Evolutionary conservation across 2,329 filamentous ascomycete species (phyloP).

Genomic region (Aspergillus awamori): DNA sequence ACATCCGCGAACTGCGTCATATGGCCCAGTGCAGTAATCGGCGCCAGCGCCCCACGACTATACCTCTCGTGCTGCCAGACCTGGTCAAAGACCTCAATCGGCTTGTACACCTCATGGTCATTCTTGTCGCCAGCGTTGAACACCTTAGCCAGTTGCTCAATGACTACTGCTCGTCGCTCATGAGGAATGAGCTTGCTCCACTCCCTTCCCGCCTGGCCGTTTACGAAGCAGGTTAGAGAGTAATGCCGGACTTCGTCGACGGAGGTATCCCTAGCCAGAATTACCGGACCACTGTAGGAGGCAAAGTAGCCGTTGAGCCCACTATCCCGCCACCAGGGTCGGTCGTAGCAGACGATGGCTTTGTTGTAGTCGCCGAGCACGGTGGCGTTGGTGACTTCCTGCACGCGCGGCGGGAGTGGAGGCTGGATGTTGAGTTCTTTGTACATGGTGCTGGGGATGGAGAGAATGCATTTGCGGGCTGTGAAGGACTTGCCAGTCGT

Average conservation of each 20-base stretch:
- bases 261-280: slow-evolving; percentile 45
- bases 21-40: slow-evolving; percentile 29
- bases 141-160: slow-evolving; percentile 36
- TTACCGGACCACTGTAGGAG: slow-evolving; percentile 42
- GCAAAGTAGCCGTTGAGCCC: slow-evolving; percentile 45
- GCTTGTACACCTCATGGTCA: slow-evolving; percentile 39
- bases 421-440: slow-evolving; percentile 53
- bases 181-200: slow-evolving; percentile 37
- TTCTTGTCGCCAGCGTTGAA: slow-evolving; percentile 26
- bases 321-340: slow-evolving; percentile 40
- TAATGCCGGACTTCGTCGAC: slow-evolving; percentile 30
- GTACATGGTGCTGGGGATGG: slow-evolving; percentile 54
- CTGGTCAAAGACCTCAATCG: slow-evolving; percentile 36
- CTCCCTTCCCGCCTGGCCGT: slow-evolving; percentile 37
- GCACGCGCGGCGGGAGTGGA: slow-evolving; percentile 33
- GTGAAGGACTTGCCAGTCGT: slow-evolving; percentile 6
- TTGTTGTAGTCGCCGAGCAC: slow-evolving; percentile 44
- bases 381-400: slow-evolving; percentile 31
- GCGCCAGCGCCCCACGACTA: slow-evolving; percentile 42
- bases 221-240: slow-evolving; percentile 46
- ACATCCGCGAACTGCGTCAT: slow-evolving; percentile 29
- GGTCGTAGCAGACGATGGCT: slow-evolving; percentile 44
- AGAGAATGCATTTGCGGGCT: slow-evolving; percentile 48
- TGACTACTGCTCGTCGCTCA: slow-evolving; percentile 22
- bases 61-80: slow-evolving; percentile 16